These are phyloP conservation scores for Akanthomyces dipterigenus DNA, from an alignment of 2,329 filamentous ascomycete species.

Conservation along the genomic window DNA sequence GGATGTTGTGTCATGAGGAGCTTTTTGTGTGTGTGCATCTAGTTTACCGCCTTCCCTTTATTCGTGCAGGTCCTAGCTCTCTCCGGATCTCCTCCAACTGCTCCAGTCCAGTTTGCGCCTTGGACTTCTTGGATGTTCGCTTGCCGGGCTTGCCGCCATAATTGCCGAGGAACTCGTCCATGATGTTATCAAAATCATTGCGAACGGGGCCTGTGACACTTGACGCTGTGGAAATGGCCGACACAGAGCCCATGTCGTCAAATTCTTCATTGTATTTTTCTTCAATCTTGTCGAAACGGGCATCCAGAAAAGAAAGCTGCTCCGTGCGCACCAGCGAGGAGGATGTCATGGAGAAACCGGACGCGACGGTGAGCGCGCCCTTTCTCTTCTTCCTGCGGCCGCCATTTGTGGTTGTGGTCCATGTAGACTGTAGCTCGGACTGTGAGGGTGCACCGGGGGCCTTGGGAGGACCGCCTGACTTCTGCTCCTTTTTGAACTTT, in stretches of 20 bases:
- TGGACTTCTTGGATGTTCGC: slow-evolving; percentile 71
- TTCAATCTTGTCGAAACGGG: slow-evolving; percentile 86
- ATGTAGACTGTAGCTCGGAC: slow-evolving; percentile 61
- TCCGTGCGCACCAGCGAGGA: slow-evolving; percentile 84
- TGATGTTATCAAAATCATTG: slow-evolving; percentile 77
- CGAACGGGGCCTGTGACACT: slow-evolving; percentile 63
- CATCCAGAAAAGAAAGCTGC: slow-evolving; percentile 76
- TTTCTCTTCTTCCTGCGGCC: slow-evolving; percentile 91
- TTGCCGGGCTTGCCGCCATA: slow-evolving; percentile 63
- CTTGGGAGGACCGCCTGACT: slow-evolving; percentile 29
- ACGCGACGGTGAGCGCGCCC: slow-evolving; percentile 81
- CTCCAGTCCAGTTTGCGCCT: slow-evolving; percentile 72
- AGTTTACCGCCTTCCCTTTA: slow-evolving; percentile 31
- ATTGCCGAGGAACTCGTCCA: slow-evolving; percentile 84
- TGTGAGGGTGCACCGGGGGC: slow-evolving; percentile 38
- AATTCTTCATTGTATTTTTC: slow-evolving; percentile 58
- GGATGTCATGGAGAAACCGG: slow-evolving; percentile 86
- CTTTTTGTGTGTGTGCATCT: background rate
- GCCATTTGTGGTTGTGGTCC: slow-evolving; percentile 71
- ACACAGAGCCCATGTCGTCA: slow-evolving; percentile 49
- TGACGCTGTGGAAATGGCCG: slow-evolving; percentile 55
- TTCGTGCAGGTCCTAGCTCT: slow-evolving; percentile 68
- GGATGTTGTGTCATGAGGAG: background rate
- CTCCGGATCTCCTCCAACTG: slow-evolving; percentile 86
- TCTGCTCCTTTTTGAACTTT: slow-evolving; percentile 83